Conservation (phyloP, 1,284 basidiomycete genomes). For the Fereydounia khargensis region DNA sequence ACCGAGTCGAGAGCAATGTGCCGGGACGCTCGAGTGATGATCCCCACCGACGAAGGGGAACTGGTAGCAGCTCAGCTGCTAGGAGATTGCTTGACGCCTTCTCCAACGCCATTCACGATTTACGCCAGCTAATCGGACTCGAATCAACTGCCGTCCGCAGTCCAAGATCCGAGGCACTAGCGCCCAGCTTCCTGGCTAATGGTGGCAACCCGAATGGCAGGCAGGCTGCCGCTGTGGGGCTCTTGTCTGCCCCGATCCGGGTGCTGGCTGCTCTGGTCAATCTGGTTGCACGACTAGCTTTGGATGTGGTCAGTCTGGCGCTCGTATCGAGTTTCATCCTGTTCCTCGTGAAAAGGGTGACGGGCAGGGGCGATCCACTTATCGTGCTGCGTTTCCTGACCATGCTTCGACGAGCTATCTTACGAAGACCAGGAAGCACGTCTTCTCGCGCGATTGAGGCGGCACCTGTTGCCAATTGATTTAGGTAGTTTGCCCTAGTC, state of each 20-base stretch:
- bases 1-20: constrained; percentile 40
- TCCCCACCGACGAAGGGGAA: constrained; percentile 4
- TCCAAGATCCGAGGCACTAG: constrained; percentile 16
- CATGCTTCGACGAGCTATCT: neutral
- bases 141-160: constrained; percentile 4
- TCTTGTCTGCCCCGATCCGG: constrained; percentile 24
- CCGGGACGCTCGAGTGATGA: constrained; percentile 6
- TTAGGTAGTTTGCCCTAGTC: too few relatives aligned
- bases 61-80: constrained; percentile 1
- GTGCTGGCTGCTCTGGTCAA: constrained; percentile 35
- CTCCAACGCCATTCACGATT: constrained; percentile 19
- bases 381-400: constrained; percentile 27
- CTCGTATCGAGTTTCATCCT: constrained; percentile 38
- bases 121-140: constrained; percentile 21
- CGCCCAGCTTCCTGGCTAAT: constrained; percentile 25
- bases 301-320: constrained; percentile 43
- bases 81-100: constrained; percentile 15
- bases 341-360: constrained; percentile 30
- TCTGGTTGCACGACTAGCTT: constrained; percentile 36
- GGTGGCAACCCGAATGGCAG: constrained; percentile 6
- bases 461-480: too few relatives aligned
- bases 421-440: too few relatives aligned
- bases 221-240: constrained; percentile 8
- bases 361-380: constrained; percentile 48
- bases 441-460: too few relatives aligned